phyloP scores from a whole-genome alignment of 2,329 filamentous ascomycete species.

The Xylaria sp. region DNA sequence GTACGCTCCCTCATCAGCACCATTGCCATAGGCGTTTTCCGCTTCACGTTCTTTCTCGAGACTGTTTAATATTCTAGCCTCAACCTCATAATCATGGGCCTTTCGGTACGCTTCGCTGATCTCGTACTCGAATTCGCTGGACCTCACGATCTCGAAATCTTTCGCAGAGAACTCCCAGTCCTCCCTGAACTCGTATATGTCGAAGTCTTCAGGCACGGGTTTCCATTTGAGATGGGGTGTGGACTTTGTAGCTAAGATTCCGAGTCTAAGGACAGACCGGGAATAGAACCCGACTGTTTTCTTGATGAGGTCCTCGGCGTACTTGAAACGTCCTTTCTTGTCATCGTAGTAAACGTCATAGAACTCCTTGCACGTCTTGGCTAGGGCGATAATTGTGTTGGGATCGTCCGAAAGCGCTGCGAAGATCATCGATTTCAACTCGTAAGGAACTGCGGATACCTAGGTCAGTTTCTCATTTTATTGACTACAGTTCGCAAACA shows the following conservation, averaged over 20 bases:
- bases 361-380: constrained; percentile 2
- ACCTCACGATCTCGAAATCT: background rate
- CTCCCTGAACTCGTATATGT: background rate
- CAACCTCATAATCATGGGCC: background rate
- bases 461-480: background rate
- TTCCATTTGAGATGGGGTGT: too few species aligned
- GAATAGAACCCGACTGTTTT: background rate
- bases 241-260: background rate
- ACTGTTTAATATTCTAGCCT: too few species aligned
- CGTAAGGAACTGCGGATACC: background rate
- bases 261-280: background rate
- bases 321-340: background rate
- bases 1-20: too few species aligned
- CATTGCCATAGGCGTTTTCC: too few species aligned
- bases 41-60: too few species aligned
- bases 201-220: background rate
- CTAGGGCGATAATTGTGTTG: background rate
- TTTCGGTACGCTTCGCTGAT: background rate
- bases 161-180: background rate
- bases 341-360: background rate
- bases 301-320: background rate
- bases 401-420: background rate
- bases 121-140: background rate
- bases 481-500: background rate
- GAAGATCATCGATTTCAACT: background rate